Conservation (phyloP, 768 basidiomycete genomes). For the Imleria badia region DNA sequence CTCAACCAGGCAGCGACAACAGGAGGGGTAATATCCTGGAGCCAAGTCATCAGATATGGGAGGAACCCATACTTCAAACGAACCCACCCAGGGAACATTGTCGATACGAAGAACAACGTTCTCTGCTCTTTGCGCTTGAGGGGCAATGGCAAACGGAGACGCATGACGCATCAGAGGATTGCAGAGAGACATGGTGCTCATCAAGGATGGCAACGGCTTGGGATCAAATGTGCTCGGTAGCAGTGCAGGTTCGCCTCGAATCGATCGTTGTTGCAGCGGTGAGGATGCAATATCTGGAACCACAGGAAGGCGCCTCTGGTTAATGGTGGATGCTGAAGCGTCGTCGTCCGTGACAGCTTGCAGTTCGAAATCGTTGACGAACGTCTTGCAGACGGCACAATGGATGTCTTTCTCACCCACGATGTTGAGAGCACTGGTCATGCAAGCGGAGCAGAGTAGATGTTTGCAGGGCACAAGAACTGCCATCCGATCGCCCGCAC, state of each 20-base stretch:
- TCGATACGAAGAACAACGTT: constrained; percentile 76
- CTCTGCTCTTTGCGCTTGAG: constrained; percentile 29
- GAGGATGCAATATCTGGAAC: constrained; percentile 17
- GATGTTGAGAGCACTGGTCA: constrained; percentile 85
- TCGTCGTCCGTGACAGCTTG: constrained; percentile 31
- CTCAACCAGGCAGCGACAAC: constrained; percentile 68
- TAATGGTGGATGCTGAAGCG: constrained; percentile 13
- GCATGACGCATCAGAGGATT: constrained; percentile 20
- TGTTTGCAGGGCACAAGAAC: constrained; percentile 75
- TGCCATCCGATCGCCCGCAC: constrained; percentile 48
- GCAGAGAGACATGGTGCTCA: constrained; percentile 32
- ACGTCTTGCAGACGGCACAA: constrained; percentile 73
- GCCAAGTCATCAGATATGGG: constrained; percentile 5
- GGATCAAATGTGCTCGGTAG: constrained; percentile 29
- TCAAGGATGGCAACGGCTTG: constrained; percentile 31
- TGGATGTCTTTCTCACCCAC: constrained; percentile 89
- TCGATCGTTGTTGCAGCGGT: constrained; percentile 26
- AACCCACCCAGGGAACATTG: constrained; percentile 83
- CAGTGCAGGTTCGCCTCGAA: constrained; percentile 26
- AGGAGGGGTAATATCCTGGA: constrained; percentile 80
- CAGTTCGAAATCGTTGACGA: constrained; percentile 69
- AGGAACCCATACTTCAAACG: not conserved
- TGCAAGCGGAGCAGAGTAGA: constrained; percentile 73
- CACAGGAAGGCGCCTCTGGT: constrained; percentile 11
- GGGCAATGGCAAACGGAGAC: constrained; percentile 9